Evolutionary conservation across 2,329 filamentous ascomycete genomes (phyloP).

Genomic region (Exophiala xenobiotica): DNA sequence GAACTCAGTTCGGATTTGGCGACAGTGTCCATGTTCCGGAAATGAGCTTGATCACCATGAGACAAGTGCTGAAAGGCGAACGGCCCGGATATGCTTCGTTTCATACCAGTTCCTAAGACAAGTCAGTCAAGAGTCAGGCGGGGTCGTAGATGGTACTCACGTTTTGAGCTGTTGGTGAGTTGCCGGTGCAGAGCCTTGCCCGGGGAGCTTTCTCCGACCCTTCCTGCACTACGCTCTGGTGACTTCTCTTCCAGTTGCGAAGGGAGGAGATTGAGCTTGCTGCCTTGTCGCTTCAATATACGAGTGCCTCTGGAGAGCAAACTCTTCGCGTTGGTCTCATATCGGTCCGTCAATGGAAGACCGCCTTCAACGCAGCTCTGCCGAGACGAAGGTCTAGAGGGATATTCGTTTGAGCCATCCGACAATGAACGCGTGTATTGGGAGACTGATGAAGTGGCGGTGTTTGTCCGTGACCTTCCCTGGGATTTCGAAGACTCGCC

Average conservation of each 20-base stretch:
- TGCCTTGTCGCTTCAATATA: slow-evolving; percentile 49
- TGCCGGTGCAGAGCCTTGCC: slow-evolving; percentile 11
- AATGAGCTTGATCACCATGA: slow-evolving; percentile 57
- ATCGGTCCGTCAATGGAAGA: slow-evolving; percentile 13
- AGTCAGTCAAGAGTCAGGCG: slow-evolving; percentile 1
- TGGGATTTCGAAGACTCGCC: slow-evolving; percentile 11
- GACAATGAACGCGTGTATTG: slow-evolving; percentile 18
- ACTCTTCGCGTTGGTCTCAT: slow-evolving; percentile 37
- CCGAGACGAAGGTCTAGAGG: slow-evolving; percentile 20
- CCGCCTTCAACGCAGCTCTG: slow-evolving; percentile 18
- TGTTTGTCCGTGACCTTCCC: slow-evolving; percentile 25
- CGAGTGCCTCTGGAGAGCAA: slow-evolving; percentile 46
- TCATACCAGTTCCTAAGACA: slow-evolving; percentile 41
- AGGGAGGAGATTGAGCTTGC: slow-evolving; percentile 46
- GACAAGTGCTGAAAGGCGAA: slow-evolving; percentile 66
- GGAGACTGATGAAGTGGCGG: slow-evolving; percentile 21
- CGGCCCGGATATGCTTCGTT: slow-evolving; percentile 58
- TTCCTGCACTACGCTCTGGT: slow-evolving; percentile 5
- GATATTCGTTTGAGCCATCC: slow-evolving; percentile 17
- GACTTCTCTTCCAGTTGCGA: slow-evolving; percentile 37
- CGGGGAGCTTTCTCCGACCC: slow-evolving; percentile 8
- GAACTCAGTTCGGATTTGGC: slow-evolving; percentile 53
- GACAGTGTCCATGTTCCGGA: slow-evolving; percentile 52
- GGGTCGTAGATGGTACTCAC: slow-evolving; percentile 8
- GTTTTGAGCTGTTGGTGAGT: slow-evolving; percentile 16